Conservation (phyloP, 805 yeast genomes). For the Zygotorulaspora sp. region DNA sequence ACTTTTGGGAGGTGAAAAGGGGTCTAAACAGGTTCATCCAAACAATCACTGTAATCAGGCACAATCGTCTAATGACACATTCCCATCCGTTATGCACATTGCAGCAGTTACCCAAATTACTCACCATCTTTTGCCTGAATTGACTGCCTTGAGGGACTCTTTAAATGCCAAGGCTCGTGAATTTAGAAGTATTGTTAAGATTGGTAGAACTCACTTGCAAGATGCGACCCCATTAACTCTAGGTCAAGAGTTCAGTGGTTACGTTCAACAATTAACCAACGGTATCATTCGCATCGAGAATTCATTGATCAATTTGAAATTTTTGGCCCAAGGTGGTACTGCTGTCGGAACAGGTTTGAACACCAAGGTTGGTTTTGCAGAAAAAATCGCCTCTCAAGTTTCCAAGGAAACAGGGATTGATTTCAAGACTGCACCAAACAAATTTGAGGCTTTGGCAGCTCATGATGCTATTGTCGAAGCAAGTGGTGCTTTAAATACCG, state of each 20-base stretch:
- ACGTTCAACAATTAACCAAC: conserved; percentile 86
- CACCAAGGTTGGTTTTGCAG: conserved; percentile 87
- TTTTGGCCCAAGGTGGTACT: conserved; percentile 98
- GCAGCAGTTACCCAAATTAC: conserved; percentile 93
- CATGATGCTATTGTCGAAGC: conserved; percentile 98
- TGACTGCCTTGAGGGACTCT: conserved; percentile 72
- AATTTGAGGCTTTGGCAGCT: conserved; percentile 98
- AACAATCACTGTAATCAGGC: conserved; percentile 98
- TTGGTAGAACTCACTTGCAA: conserved; percentile 98
- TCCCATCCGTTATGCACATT: conserved; percentile 99
- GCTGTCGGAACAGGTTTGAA: conserved; percentile 99
- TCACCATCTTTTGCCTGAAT: conserved; percentile 70
- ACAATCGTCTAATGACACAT: conserved; percentile 97
- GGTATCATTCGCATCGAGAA: conserved; percentile 85
- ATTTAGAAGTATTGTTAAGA: conserved; percentile 86
- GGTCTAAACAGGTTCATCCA: conserved; percentile 93
- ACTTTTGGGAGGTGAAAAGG: conserved; percentile 84
- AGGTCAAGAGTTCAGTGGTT: conserved; percentile 97
- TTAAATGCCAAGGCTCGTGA: conserved; percentile 73
- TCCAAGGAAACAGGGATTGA: conserved; percentile 80
- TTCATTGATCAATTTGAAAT: conserved; percentile 68
- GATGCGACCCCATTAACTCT: conserved; percentile 97
- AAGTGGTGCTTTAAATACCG: conserved; percentile 93
- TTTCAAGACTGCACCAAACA: conserved; percentile 94
- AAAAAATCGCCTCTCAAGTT: conserved; percentile 80